Conservation (phyloP, 208 protist genomes). For the Herpetomonas muscarum region DNA sequence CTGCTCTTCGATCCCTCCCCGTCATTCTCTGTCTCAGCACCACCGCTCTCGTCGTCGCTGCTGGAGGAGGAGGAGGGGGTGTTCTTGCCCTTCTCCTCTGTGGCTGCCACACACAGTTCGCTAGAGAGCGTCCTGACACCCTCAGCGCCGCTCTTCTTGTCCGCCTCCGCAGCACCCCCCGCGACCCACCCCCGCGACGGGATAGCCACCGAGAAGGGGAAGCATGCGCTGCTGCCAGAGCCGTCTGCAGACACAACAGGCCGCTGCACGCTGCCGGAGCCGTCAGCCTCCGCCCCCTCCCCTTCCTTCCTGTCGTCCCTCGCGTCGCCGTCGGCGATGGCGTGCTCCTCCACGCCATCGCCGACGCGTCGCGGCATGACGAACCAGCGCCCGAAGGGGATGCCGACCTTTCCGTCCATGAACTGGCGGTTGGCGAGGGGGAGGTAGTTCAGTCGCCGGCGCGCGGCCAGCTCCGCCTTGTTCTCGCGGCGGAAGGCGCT, state of each 20-base stretch:
- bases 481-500: conserved; percentile 64
- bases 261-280: too few relatives aligned
- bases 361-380: conserved; percentile 17
- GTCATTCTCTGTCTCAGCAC: conserved; percentile 3
- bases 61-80: too few relatives aligned
- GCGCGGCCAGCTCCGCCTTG: conserved; percentile 36
- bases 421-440: conserved; percentile 26
- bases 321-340: background rate
- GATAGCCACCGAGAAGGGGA: conserved; percentile 73
- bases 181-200: conserved; percentile 66
- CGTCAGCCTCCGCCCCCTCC: conserved; percentile 16
- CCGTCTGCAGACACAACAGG: conserved; percentile 17
- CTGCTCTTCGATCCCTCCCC: background rate
- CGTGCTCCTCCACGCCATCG: background rate
- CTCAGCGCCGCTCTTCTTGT: conserved; percentile 4
- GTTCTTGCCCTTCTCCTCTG: too few relatives aligned
- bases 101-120: background rate
- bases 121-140: background rate
- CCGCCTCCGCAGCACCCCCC: conserved; percentile 4
- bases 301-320: conserved; percentile 10
- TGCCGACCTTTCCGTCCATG: conserved; percentile 30
- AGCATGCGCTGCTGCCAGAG: conserved; percentile 20
- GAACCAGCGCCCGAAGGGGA: conserved; percentile 53
- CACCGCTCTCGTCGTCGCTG: conserved; percentile 3
- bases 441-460: conserved; percentile 33